Percentiles rank a stretch among this genome's conserved stretches.
phyloP scores from a whole-genome alignment of 768 basidiomycete species.

The Amanita rimosa region DNA sequence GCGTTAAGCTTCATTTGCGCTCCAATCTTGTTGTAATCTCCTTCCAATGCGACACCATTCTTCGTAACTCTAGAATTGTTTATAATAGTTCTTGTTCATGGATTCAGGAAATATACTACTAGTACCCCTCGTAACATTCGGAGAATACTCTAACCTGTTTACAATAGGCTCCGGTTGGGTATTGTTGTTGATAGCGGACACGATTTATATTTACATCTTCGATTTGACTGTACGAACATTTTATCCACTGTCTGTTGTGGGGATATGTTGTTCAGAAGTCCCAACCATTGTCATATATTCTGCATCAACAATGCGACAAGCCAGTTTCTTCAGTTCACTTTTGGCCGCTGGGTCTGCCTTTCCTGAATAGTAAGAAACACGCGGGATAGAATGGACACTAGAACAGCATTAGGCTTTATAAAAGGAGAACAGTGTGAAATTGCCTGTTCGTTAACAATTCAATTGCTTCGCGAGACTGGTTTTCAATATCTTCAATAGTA shows the following conservation, averaged over 20 bases:
- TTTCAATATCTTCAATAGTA: slow-evolving; percentile 6
- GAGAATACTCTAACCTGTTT: no score
- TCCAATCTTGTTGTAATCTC: not conserved
- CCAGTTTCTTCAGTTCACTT: slow-evolving; percentile 2
- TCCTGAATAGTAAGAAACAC: slow-evolving; percentile 6
- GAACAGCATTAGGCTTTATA: not conserved
- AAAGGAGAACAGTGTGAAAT: no score
- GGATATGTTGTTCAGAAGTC: not conserved
- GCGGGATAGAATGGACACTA: slow-evolving; percentile 8
- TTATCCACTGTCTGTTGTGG: no score
- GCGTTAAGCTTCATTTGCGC: not conserved
- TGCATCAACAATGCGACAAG: slow-evolving; percentile 5
- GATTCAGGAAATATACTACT: slow-evolving; percentile 40
- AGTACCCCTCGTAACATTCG: no score
- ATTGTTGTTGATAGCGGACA: no score
- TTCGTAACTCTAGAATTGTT: slow-evolving; percentile 79
- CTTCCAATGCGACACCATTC: not conserved
- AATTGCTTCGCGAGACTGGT: slow-evolving; percentile 2
- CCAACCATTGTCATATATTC: slow-evolving; percentile 6
- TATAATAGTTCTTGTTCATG: slow-evolving; percentile 69
- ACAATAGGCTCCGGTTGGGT: no score
- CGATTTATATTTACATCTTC: no score
- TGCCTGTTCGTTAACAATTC: slow-evolving; percentile 2
- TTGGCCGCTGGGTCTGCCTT: slow-evolving; percentile 5
- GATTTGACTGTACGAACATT: no score